Conservation (phyloP, 2,329 filamentous ascomycete genomes). For the Monilinia fructicola region DNA sequence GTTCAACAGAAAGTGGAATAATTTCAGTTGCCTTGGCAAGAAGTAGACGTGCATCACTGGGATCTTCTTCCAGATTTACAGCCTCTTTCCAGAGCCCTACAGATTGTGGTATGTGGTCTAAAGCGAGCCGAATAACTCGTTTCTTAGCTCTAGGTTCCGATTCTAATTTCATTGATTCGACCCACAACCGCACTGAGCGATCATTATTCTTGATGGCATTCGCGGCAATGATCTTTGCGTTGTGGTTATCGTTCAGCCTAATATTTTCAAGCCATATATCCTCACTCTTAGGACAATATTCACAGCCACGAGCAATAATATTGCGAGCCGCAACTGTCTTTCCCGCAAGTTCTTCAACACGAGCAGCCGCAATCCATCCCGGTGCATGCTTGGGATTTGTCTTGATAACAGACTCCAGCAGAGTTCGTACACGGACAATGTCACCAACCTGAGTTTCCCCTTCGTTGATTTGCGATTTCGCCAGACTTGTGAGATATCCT, state of each 20-base stretch:
- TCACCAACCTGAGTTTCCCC: constrained; percentile 86
- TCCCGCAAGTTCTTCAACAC: constrained; percentile 88
- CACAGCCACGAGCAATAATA: constrained; percentile 83
- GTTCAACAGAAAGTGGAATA: constrained; percentile 87
- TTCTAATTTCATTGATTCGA: constrained; percentile 92
- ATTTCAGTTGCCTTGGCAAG: constrained; percentile 94
- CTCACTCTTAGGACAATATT: constrained; percentile 89
- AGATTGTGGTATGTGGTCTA: constrained; percentile 91
- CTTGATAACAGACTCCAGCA: constrained; percentile 95
- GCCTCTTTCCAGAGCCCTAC: constrained; percentile 98
- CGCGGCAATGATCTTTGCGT: constrained; percentile 93
- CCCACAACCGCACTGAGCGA: constrained; percentile 85
- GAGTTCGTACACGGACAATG: constrained; percentile 86
- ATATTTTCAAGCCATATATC: constrained; percentile 97
- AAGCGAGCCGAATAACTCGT: constrained; percentile 83
- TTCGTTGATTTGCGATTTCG: constrained; percentile 75
- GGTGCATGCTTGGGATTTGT: constrained; percentile 94
- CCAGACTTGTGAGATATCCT: constrained; percentile 90
- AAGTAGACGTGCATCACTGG: constrained; percentile 81
- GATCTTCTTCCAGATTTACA: constrained; percentile 90
- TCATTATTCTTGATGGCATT: constrained; percentile 91
- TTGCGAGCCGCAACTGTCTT: constrained; percentile 87
- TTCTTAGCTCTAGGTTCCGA: constrained; percentile 82
- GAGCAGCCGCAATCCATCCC: constrained; percentile 92
- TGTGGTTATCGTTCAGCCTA: constrained; percentile 84